Conservation (phyloP, 106 monocot genomes). For the Cymbidium sinense region DNA sequence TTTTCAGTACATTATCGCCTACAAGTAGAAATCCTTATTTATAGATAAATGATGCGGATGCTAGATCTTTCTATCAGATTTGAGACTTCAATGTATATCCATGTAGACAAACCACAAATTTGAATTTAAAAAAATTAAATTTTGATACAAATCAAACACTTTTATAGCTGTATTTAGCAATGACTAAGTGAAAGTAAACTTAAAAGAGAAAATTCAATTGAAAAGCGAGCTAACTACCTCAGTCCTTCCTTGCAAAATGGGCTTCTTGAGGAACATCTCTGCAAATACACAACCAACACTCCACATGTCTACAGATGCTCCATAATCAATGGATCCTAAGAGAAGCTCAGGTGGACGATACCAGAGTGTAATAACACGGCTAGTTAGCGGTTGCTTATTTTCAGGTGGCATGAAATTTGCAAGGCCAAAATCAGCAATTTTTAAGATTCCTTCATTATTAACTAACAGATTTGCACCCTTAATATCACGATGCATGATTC, state of each 20-base stretch:
- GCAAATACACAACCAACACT: conserved; percentile 78
- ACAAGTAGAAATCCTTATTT: too few relatives aligned
- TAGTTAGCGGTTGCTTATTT: conserved; percentile 46
- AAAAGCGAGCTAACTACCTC: conserved; percentile 32
- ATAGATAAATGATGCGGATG: too few relatives aligned
- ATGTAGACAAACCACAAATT: too few relatives aligned
- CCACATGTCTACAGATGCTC: conserved; percentile 60
- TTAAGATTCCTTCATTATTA: conserved; percentile 58
- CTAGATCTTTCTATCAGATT: too few relatives aligned
- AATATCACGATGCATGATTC: conserved; percentile 69
- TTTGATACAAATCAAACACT: too few relatives aligned
- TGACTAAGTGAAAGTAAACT: too few relatives aligned
- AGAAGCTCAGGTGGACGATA: conserved; percentile 77
- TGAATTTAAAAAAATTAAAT: too few relatives aligned
- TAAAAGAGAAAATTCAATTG: too few relatives aligned
- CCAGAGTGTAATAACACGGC: conserved; percentile 75
- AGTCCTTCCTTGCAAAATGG: conserved; percentile 68
- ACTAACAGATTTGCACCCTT: conserved; percentile 72
- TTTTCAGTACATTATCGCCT: too few relatives aligned
- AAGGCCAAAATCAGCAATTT: conserved; percentile 68
- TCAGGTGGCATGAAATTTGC: conserved; percentile 40
- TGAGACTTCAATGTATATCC: too few relatives aligned
- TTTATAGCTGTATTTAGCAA: too few relatives aligned
- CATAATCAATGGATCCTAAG: conserved; percentile 63
- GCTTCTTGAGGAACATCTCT: conserved; percentile 47